Evolutionary conservation across 768 basidiomycete species (phyloP).

Genomic region (Agaricus sinodeliciosus): DNA sequence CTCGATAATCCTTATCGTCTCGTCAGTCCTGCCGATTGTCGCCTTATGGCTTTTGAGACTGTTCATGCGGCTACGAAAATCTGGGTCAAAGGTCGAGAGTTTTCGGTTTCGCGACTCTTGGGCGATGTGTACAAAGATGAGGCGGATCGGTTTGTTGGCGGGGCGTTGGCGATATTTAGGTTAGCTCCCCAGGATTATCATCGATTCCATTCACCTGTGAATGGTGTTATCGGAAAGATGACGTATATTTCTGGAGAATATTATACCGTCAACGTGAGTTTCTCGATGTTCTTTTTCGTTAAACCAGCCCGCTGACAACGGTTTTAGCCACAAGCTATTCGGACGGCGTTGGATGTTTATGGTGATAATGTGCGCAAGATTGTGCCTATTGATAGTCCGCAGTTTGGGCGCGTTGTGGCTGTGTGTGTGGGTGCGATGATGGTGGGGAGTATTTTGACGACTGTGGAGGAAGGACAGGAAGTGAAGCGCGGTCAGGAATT

Average conservation of each 20-base stretch:
- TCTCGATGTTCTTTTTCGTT: too few relatives aligned
- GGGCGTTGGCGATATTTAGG: slow-evolving; percentile 84
- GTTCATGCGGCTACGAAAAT: slow-evolving; percentile 80
- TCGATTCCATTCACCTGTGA: slow-evolving; percentile 85
- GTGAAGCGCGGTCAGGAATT: slow-evolving; percentile 86
- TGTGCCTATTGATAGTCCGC: slow-evolving; percentile 82
- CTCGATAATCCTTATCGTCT: slow-evolving; percentile 72
- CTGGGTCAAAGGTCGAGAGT: slow-evolving; percentile 98
- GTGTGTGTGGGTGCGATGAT: slow-evolving; percentile 94
- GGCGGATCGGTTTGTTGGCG: slow-evolving; percentile 67
- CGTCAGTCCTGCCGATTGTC: slow-evolving; percentile 91
- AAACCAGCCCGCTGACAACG: too few relatives aligned
- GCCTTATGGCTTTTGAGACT: slow-evolving; percentile 91
- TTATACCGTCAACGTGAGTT: slow-evolving; percentile 85
- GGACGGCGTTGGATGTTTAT: slow-evolving; percentile 86
- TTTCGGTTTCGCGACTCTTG: slow-evolving; percentile 71
- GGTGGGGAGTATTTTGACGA: slow-evolving; percentile 86
- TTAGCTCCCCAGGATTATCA: slow-evolving; percentile 95
- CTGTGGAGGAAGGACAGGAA: slow-evolving; percentile 76
- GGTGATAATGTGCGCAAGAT: slow-evolving; percentile 93
- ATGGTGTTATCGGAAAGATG: slow-evolving; percentile 79
- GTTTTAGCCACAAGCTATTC: slow-evolving; percentile 87
- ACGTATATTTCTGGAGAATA: slow-evolving; percentile 85
- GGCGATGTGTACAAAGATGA: slow-evolving; percentile 72
- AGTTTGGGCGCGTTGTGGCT: slow-evolving; percentile 88